Evolutionary conservation across 768 basidiomycete genomes (phyloP).

Genomic region (Gloeostereum incarnatum): DNA sequence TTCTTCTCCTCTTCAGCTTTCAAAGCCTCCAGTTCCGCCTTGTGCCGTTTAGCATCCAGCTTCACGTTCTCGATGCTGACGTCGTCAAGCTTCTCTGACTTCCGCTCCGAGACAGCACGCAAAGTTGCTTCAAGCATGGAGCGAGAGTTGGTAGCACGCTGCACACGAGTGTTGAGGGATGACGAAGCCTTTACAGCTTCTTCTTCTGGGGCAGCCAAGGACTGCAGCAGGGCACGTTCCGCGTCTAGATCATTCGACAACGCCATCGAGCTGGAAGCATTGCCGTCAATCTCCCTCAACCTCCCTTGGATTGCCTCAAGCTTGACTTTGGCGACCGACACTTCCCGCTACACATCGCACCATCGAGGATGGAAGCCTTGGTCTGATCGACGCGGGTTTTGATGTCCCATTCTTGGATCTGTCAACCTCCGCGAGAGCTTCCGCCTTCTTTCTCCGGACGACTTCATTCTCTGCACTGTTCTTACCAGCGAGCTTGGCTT

Average conservation of each 20-base stretch:
- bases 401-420: slow-evolving; percentile 66
- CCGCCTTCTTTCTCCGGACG: slow-evolving; percentile 55
- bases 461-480: slow-evolving; percentile 52
- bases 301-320: slow-evolving; percentile 55
- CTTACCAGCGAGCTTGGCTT: slow-evolving; percentile 75
- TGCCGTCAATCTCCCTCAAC: slow-evolving; percentile 44
- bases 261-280: slow-evolving; percentile 23
- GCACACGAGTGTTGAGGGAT: slow-evolving; percentile 44
- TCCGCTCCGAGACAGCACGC: slow-evolving; percentile 73
- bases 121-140: slow-evolving; percentile 84
- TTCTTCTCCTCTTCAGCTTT: slow-evolving; percentile 61
- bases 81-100: slow-evolving; percentile 72
- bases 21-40: slow-evolving; percentile 61
- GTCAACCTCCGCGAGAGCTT: slow-evolving; percentile 66
- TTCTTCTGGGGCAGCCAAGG: slow-evolving; percentile 66
- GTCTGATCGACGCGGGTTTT: slow-evolving; percentile 64
- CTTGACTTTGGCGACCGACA: slow-evolving; percentile 62
- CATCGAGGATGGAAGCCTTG: slow-evolving; percentile 61
- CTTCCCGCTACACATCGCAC: slow-evolving; percentile 65
- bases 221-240: slow-evolving; percentile 59
- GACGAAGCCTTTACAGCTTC: slow-evolving; percentile 52
- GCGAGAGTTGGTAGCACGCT: slow-evolving; percentile 63
- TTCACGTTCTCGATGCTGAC: slow-evolving; percentile 59
- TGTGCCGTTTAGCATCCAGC: slow-evolving; percentile 54
- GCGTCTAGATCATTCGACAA: slow-evolving; percentile 57